Percentiles rank a stretch among this genome's conserved stretches.
Conservation (phyloP, 1,139 yeast species). For the Taphrina confusa region DNA sequence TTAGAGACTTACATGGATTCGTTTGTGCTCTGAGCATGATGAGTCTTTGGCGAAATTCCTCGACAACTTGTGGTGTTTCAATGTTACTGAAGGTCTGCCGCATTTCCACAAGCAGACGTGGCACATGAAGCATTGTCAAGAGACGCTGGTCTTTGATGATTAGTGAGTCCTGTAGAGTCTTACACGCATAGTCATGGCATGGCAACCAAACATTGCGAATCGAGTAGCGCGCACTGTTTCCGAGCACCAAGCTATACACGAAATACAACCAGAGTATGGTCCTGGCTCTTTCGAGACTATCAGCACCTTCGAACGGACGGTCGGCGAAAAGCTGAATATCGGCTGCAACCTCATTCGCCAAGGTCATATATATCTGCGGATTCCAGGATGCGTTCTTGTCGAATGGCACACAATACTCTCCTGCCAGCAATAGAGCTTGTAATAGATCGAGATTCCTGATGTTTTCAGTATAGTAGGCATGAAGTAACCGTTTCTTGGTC, state of each 20-base stretch:
- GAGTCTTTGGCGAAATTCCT: background rate
- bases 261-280: conserved; percentile 4
- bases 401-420: conserved; percentile 8
- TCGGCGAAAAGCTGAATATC: background rate
- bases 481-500: conserved; percentile 2
- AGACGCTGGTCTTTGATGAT: background rate
- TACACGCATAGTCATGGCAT: background rate
- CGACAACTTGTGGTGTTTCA: background rate
- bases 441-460: background rate
- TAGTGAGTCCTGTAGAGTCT: background rate
- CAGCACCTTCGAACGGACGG: background rate
- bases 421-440: background rate
- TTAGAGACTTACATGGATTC: background rate
- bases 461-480: conserved; percentile 1
- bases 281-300: background rate
- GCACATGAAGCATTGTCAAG: background rate
- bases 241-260: background rate
- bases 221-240: conserved; percentile 1
- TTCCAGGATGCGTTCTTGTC: background rate
- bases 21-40: background rate
- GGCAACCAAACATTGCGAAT: conserved; percentile 2
- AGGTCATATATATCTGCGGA: background rate
- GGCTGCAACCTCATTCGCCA: conserved; percentile 1
- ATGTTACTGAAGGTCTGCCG: background rate
- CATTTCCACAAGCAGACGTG: background rate